Evolutionary conservation across 345 rosid genomes (phyloP), one percentile per base, ranked within the genome.

Genomic region (Geranium brycei): DNA sequence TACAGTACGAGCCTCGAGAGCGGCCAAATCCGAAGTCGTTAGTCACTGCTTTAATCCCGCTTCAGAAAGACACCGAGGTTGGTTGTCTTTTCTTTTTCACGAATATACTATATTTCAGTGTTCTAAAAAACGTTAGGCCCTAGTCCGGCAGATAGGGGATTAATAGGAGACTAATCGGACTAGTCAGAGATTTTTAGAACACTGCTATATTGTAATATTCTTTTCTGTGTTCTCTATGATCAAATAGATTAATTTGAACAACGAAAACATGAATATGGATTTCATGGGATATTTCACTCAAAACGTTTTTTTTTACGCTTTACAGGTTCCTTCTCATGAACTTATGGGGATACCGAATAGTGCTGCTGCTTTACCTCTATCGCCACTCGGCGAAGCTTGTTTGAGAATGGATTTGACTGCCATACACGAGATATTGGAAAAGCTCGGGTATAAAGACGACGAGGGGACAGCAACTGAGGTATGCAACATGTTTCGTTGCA

Each of bases 301-400:
- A 56, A 56, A 1, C 16, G 19, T 16, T 57, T 16, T 15, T 56
- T 16, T 31, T 35, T 35, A 7, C 41, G 41, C 41, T 35, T 35
- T 47, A 47, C 53, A 47, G 53, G 53, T 47, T 47, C 53, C 53
- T 47, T 47, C 53, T 8, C 53, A 47, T 47, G 53, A 47, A 47
- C 53, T 47, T 1, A 47, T 47, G 53, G 53, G 53, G 13, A 47
- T 47, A 47, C 13, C 53, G 53, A 10, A 47, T 8, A 13, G 53
- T 61, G 72, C 79, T 64, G 81, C 78, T 47, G 73, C 83, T 19
- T 64, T 88, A 66, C 84, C 91, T 60, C 72, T 78, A 15, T 80
- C 98, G 38, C 86, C 92, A n/a, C 72, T 88, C 61, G 96, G 84
- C n/a, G 92, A 91, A 74, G 95, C 98, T 66, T 83, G 87, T 75